These are phyloP conservation scores for Deinandra increscens DNA, from an alignment of 129 eudicot species.

Conservation along the genomic window DNA sequence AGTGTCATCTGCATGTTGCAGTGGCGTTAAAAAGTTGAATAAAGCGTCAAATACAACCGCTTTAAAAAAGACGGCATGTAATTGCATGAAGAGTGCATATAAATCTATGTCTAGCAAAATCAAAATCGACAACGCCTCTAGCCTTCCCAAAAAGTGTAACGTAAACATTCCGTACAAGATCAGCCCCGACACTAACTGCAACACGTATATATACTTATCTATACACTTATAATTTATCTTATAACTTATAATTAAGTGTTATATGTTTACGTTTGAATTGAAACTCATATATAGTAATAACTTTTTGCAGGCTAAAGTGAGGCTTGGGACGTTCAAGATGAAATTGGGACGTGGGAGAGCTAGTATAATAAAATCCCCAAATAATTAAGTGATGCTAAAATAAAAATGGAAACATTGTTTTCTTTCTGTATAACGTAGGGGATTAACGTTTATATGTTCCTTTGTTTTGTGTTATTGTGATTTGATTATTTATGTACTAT, in stretches of 20 bases:
- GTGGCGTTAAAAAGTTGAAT: constrained; percentile 29
- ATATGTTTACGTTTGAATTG: background rate
- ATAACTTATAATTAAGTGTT: background rate
- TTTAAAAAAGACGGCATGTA: constrained; percentile 35
- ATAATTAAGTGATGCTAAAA: background rate
- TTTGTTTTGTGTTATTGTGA: background rate
- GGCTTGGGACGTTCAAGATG: background rate
- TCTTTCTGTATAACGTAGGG: background rate
- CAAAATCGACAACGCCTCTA: constrained; percentile 20
- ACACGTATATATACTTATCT: constrained; percentile 20
- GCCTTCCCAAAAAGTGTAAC: constrained; percentile 43
- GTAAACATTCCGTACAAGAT: constrained; percentile 37
- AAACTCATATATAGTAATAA: too few relatives aligned
- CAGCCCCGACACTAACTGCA: constrained; percentile 42
- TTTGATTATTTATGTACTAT: background rate
- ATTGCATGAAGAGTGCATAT: constrained; percentile 29
- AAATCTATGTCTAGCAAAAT: background rate
- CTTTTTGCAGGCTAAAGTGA: background rate
- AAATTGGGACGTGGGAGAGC: background rate
- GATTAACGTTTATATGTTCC: background rate
- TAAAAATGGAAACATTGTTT: background rate
- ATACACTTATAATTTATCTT: background rate
- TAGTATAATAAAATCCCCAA: background rate
- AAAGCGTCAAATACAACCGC: constrained; percentile 12
- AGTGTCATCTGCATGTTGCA: constrained; percentile 24